A percentile compares a stretch with the other conserved stretches of the same genome.
Conservation (phyloP, 768 basidiomycete genomes). For the Boletus reticuloceps region DNA sequence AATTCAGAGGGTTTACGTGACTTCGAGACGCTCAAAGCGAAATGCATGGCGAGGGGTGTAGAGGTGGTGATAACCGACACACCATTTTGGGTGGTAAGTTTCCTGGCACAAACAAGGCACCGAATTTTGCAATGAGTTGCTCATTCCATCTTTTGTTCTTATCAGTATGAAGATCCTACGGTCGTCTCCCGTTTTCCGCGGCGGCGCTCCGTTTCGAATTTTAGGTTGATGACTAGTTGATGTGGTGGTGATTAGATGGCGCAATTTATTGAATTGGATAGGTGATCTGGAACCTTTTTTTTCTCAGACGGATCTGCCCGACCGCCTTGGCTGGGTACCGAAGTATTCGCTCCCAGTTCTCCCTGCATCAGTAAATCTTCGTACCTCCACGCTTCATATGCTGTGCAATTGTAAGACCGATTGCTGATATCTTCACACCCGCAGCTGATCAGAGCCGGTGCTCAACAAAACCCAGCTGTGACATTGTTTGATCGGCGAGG, state of each 20-base stretch:
- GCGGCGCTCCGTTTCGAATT: slow-evolving; percentile 35
- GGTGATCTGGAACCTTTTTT: not conserved
- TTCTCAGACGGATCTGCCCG: not conserved
- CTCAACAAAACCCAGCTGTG: too few relatives aligned
- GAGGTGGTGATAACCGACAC: slow-evolving; percentile 26
- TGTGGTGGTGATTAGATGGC: slow-evolving; percentile 3
- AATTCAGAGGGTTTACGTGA: slow-evolving; percentile 17
- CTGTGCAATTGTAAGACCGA: too few relatives aligned
- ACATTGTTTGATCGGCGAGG: too few relatives aligned
- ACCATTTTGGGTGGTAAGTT: slow-evolving; percentile 38
- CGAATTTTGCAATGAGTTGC: not conserved
- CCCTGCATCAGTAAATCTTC: too few relatives aligned
- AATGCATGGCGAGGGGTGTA: slow-evolving; percentile 31
- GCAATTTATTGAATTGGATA: not conserved
- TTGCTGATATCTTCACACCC: too few relatives aligned
- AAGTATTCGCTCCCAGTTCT: too few relatives aligned
- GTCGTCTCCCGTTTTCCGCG: slow-evolving; percentile 34
- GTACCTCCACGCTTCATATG: too few relatives aligned
- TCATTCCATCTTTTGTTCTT: not conserved
- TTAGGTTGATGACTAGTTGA: slow-evolving; percentile 31
- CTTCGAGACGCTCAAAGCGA: slow-evolving; percentile 23
- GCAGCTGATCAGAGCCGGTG: too few relatives aligned
- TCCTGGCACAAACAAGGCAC: not conserved
- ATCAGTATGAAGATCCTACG: slow-evolving; percentile 39
- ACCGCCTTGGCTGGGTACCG: too few relatives aligned